A percentile compares a stretch with the other conserved stretches of the same genome.
These are phyloP conservation scores for Aspergillus fumigatus DNA, from an alignment of 2,329 filamentous ascomycete species.

Conservation along the genomic window DNA sequence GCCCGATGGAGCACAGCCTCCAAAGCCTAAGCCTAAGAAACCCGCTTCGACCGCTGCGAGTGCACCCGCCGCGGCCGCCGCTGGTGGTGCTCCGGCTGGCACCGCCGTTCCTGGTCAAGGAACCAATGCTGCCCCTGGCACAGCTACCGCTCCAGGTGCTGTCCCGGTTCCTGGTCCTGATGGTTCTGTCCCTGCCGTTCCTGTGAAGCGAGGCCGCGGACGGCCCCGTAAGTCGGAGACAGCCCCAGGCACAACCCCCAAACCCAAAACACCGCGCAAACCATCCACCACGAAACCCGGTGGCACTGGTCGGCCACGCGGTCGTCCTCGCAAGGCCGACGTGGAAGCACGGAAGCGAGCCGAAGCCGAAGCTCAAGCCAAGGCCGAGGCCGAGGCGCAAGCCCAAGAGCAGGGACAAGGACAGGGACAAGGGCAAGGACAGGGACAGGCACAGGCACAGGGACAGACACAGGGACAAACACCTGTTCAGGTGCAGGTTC, in stretches of 20 bases:
- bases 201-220: slow-evolving; percentile 20
- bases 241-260: slow-evolving; percentile 13
- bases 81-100: background rate
- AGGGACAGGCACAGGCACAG: slow-evolving; percentile 1
- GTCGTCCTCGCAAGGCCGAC: slow-evolving; percentile 32
- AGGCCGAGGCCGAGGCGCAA: slow-evolving; percentile 8
- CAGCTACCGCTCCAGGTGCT: background rate
- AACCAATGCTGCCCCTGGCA: background rate
- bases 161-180: slow-evolving; percentile 11
- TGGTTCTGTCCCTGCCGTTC: slow-evolving; percentile 10
- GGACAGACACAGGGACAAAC: too few species aligned
- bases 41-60: slow-evolving; percentile 6
- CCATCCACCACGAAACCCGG: slow-evolving; percentile 16
- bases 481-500: background rate
- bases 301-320: slow-evolving; percentile 30
- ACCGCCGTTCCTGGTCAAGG: background rate
- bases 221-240: slow-evolving; percentile 22
- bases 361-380: slow-evolving; percentile 15
- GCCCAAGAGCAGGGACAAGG: background rate
- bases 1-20: slow-evolving; percentile 7
- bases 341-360: slow-evolving; percentile 24
- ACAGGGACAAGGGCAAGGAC: slow-evolving; percentile 5
- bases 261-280: slow-evolving; percentile 14
- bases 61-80: background rate
- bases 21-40: slow-evolving; percentile 13